A percentile compares a stretch with the other conserved stretches of the same genome.
phyloP scores from a whole-genome alignment of 163 green algal species.

The Volvox carteri region DNA sequence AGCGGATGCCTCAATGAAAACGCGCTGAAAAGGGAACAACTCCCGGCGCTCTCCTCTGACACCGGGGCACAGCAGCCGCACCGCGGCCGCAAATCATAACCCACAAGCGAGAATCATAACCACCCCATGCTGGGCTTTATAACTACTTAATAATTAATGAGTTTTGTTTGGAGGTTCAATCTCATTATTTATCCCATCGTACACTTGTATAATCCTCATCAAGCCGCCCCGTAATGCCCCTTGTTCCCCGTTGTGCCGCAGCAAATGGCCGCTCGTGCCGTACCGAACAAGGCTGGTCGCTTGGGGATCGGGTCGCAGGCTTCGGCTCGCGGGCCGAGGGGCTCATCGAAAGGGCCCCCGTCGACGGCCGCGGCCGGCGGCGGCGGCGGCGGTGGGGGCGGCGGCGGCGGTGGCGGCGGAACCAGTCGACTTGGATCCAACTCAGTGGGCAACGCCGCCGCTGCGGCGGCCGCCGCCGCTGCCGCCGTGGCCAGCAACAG shows the following conservation, averaged over 20 bases:
- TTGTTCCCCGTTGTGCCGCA: background rate
- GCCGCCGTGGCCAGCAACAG: background rate
- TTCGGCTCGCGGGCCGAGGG: background rate
- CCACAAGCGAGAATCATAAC: too few relatives aligned
- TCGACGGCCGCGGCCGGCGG: background rate
- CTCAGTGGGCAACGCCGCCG: background rate
- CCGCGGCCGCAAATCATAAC: too few relatives aligned
- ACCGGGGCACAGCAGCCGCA: too few relatives aligned
- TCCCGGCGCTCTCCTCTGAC: too few relatives aligned
- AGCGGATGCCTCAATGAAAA: too few relatives aligned
- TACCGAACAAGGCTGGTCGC: background rate
- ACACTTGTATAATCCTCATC: too few relatives aligned
- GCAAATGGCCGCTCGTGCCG: conserved; percentile 33
- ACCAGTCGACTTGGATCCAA: background rate
- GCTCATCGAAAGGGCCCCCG: background rate
- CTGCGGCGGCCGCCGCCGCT: background rate
- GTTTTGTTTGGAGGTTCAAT: too few relatives aligned
- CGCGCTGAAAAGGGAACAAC: too few relatives aligned
- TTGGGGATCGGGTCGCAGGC: background rate
- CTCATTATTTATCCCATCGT: too few relatives aligned
- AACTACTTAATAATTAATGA: too few relatives aligned
- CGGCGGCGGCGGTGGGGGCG: background rate
- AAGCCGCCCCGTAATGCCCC: background rate
- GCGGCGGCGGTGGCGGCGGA: background rate
- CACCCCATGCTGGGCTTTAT: too few relatives aligned